Percentiles rank a stretch among this genome's conserved stretches.
These are phyloP conservation scores for Mucor saturninus DNA, from an alignment of 371 early-diverging fungal species.

Conservation along the genomic window DNA sequence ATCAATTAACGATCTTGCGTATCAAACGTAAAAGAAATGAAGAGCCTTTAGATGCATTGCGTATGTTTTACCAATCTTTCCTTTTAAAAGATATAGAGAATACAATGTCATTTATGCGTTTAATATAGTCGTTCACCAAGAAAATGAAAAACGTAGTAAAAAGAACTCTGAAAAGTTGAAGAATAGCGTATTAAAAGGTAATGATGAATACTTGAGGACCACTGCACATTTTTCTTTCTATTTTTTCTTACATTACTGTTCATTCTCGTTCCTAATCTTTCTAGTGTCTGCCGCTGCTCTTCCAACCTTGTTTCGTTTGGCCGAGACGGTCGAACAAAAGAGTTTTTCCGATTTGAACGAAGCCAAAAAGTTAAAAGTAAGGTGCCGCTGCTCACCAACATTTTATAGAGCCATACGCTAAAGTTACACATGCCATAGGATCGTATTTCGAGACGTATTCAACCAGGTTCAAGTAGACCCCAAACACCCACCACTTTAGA, in stretches of 20 bases:
- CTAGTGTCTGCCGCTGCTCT: slow-evolving; percentile 40
- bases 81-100: background rate
- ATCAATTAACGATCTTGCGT: slow-evolving; percentile 67
- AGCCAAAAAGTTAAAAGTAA: slow-evolving; percentile 57
- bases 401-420: no score
- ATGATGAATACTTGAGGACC: background rate
- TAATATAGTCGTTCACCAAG: slow-evolving; percentile 42
- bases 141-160: slow-evolving; percentile 34
- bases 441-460: slow-evolving; percentile 54
- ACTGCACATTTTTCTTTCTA: background rate
- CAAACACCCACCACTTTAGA: slow-evolving; percentile 39
- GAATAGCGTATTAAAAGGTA: slow-evolving; percentile 12
- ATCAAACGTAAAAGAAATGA: slow-evolving; percentile 81
- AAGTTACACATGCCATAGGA: slow-evolving; percentile 36
- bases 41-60: slow-evolving; percentile 77
- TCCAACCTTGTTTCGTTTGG: slow-evolving; percentile 64
- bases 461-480: slow-evolving; percentile 41
- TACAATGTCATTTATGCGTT: background rate
- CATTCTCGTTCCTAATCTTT: background rate
- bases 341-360: slow-evolving; percentile 59
- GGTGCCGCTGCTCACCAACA: background rate
- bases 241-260: background rate
- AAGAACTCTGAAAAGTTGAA: slow-evolving; percentile 16
- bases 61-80: slow-evolving; percentile 35
- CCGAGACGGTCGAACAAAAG: slow-evolving; percentile 67